These are phyloP conservation scores for Cercospora citrullina DNA, from an alignment of 2,329 filamentous ascomycete species.

Conservation along the genomic window DNA sequence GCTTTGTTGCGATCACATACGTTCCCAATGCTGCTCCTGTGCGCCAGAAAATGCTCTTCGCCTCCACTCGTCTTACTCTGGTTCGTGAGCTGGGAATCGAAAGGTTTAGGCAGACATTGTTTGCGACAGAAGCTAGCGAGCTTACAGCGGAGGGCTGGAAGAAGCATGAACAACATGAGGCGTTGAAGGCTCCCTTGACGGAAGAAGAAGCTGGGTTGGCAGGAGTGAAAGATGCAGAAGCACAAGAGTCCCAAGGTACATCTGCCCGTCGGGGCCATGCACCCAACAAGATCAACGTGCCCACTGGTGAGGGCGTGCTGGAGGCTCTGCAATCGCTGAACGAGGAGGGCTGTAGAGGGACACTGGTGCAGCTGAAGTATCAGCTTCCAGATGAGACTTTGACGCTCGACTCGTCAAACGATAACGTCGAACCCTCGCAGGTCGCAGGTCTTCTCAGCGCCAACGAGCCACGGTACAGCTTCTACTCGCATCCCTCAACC, in stretches of 20 bases:
- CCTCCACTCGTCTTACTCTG: conserved; percentile 72
- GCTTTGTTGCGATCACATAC: conserved; percentile 71
- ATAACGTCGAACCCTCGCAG: conserved; percentile 57
- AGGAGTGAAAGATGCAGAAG: conserved; percentile 73
- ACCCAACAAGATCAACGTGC: conserved; percentile 51
- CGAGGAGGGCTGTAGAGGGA: conserved; percentile 40
- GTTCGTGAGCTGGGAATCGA: conserved; percentile 75
- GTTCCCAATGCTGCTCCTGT: conserved; percentile 77
- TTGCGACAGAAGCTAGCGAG: conserved; percentile 69
- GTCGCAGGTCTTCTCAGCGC: conserved; percentile 63
- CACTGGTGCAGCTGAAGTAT: conserved; percentile 30
- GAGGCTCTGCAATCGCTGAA: conserved; percentile 63
- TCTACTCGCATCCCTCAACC: conserved; percentile 66
- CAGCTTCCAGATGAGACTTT: conserved; percentile 67
- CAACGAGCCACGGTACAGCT: conserved; percentile 73
- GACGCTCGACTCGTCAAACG: conserved; percentile 59
- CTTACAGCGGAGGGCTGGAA: conserved; percentile 68
- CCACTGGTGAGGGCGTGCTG: conserved; percentile 62
- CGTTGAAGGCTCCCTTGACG: conserved; percentile 66
- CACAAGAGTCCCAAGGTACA: conserved; percentile 72
- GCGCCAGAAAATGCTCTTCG: conserved; percentile 84
- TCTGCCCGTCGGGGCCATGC: conserved; percentile 54
- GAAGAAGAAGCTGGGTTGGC: conserved; percentile 72
- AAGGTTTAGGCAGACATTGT: conserved; percentile 74
- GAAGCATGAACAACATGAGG: conserved; percentile 68